phyloP scores from a whole-genome alignment of 1,284 basidiomycete species.

The Sparassis latifolia region DNA sequence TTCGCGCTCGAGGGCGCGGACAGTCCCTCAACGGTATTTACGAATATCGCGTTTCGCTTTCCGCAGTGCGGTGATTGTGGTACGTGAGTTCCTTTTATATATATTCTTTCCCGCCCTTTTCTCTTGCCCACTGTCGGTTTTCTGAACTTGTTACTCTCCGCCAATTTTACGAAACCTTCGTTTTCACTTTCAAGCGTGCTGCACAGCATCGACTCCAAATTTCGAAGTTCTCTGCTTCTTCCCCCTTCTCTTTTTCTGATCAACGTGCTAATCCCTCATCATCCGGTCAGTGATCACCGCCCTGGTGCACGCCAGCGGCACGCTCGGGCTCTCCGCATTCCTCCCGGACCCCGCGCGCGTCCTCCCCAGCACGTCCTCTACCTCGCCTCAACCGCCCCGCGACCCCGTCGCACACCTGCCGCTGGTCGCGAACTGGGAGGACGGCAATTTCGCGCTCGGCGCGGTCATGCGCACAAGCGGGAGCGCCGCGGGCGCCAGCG shows the following conservation, averaged over 20 bases:
- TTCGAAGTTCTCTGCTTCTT: too few relatives aligned
- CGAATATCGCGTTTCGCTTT: conserved; percentile 37
- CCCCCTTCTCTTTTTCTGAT: not conserved
- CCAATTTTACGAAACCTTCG: too few relatives aligned
- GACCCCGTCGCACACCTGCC: conserved; percentile 29
- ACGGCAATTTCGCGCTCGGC: conserved; percentile 35
- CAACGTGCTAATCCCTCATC: not conserved
- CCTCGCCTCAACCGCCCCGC: not conserved
- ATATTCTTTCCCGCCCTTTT: not conserved
- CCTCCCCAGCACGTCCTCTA: conserved; percentile 4
- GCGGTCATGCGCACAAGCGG: conserved; percentile 24
- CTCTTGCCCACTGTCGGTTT: not conserved
- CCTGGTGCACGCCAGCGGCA: conserved; percentile 36
- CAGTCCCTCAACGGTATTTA: conserved; percentile 32
- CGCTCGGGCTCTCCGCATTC: conserved; percentile 37
- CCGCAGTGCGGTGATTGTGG: conserved; percentile 43
- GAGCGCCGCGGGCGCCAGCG: conserved; percentile 23
- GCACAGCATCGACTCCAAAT: too few relatives aligned
- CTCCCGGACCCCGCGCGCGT: conserved; percentile 28
- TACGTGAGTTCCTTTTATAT: conserved; percentile 20
- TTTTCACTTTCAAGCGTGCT: not conserved
- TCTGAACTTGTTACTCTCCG: too few relatives aligned
- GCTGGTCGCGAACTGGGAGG: conserved; percentile 27
- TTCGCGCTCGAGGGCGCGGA: conserved; percentile 11
- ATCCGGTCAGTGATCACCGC: conserved; percentile 34